Evolutionary conservation across 768 basidiomycete genomes (phyloP), one percentile per base, ranked within the genome.

Genomic region (Psilocybe subaeruginosa): DNA sequence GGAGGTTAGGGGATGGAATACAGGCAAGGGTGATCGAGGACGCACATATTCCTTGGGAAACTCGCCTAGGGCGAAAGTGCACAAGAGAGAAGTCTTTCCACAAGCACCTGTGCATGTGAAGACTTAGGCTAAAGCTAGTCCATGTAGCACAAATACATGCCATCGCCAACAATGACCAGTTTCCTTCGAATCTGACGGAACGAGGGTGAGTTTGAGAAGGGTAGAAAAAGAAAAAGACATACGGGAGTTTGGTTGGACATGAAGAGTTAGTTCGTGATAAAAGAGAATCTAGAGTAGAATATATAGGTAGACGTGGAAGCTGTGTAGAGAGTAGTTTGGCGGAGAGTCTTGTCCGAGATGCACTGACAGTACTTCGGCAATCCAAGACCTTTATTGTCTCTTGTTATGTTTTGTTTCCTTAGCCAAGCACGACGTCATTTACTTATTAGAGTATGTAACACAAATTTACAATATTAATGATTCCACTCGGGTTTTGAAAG

Each of bases 81-180:
- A 93, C 35, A 97, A 76, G 49, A 97, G 77, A 53, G 92, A 94
- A 17, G 95, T 95, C 83, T 99, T 99, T 70, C 97, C 97, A 70
- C 95, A 97, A 64, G 97, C 97, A 80, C 92, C 91, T 92, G 69
- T 63, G 41, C 59, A 64, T 54, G 52, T 59, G 35, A 64, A 66
- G 56, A 66, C 59, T 63, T 57, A 75, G 73, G 59, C 58, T 35
- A 41, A 58, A 53, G 55, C 39, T 56, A 48, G 49, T 59, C 47
- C 62, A 51, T 62, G 59, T 50, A 58, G 37, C 59, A 66, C 46
- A 50, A 63, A 59, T 67, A 82, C 88, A 73, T 81, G 81, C 97
- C 97, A 77, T 99, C 97, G 68, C 97, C 97, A 64, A 98, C 95
- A 72, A 95, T 95, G 77, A 97, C 95, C 60, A 98, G 82, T 79